Evolutionary conservation across 768 basidiomycete genomes (phyloP), one percentile per base, ranked within the genome.

Genomic region (Clathrus columnatus): DNA sequence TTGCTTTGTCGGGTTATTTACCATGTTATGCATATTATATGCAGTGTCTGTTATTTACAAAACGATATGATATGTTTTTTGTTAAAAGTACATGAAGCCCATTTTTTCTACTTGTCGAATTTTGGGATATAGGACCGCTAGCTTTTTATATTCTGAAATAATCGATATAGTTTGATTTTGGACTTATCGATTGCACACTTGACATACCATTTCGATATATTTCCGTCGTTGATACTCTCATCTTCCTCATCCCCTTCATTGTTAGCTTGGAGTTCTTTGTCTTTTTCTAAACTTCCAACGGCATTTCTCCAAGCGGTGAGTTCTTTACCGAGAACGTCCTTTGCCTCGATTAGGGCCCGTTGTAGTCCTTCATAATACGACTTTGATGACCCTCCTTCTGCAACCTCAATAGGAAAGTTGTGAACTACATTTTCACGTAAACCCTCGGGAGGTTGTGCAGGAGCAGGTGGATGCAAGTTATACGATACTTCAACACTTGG

Each of bases 281-380:
- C 73, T 61, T 77, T 65, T 65, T 90, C 87, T 6, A 68, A 63
- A 48, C 76, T 84, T 11, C 86, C 84, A 4, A 88, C 81, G 5
- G 76, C 75, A 67, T 90, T 86, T 62, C 83, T 76, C 87, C 86
- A 89, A 5, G 66, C 74, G 0, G 87, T 89, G 66, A 90, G 65
- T 60, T 87, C 83, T 44, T 80, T 74, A 8, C 87, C 87, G 4
- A 86, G 60, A 26, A 73, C 70, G 43, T 70, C 72, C 59, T 73
- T 80, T 26, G 84, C 83, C 30, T 72, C 68, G 29, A 69, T 69
- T 49, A 89, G 71, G 18, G 80, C 71, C 5, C 61, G 67, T 57
- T 73, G 71, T 41, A 89, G 66, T 1, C 67, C 70, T 1, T 67
- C 64, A 56, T 87, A 87, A 63, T 83, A 84, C 23, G 61, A 58